Conservation (phyloP, 202 grass and related monocot genomes). For the Cymbopogon flexuosus region DNA sequence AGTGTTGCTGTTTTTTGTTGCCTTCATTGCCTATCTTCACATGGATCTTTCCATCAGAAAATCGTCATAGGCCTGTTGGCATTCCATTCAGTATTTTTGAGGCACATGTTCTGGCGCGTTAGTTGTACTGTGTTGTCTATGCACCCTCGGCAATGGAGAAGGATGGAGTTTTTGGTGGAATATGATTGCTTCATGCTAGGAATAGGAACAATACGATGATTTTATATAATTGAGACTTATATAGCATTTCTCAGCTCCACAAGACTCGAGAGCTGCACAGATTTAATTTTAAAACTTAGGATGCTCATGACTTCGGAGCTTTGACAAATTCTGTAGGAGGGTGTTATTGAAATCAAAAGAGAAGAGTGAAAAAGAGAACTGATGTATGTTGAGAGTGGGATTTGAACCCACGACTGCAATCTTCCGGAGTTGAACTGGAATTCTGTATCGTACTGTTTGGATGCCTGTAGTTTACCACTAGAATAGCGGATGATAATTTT, state of each 20-base stretch:
- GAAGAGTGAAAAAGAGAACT: neutral
- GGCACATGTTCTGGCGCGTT: neutral
- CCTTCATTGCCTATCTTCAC: slow-evolving; percentile 62
- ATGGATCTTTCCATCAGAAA: slow-evolving; percentile 66
- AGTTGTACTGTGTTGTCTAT: neutral
- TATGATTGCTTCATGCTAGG: neutral
- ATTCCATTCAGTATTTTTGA: neutral
- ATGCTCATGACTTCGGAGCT: too few species aligned
- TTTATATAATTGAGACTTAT: neutral
- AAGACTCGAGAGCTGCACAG: neutral
- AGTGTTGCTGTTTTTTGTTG: slow-evolving; percentile 50
- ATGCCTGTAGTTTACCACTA: too few species aligned
- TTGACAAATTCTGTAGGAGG: neutral
- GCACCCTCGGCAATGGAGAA: neutral
- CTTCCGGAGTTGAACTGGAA: too few species aligned
- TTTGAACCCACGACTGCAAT: too few species aligned
- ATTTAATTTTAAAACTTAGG: neutral
- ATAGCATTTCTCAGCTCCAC: neutral
- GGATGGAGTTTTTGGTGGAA: neutral
- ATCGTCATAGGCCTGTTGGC: slow-evolving; percentile 24
- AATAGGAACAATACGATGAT: neutral
- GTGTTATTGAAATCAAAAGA: neutral
- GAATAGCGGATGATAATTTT: too few species aligned
- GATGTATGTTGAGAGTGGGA: neutral
- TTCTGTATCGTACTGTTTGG: too few species aligned